phyloP scores from a whole-genome alignment of 2,329 filamentous ascomycete genomes.

The Alternaria solani region DNA sequence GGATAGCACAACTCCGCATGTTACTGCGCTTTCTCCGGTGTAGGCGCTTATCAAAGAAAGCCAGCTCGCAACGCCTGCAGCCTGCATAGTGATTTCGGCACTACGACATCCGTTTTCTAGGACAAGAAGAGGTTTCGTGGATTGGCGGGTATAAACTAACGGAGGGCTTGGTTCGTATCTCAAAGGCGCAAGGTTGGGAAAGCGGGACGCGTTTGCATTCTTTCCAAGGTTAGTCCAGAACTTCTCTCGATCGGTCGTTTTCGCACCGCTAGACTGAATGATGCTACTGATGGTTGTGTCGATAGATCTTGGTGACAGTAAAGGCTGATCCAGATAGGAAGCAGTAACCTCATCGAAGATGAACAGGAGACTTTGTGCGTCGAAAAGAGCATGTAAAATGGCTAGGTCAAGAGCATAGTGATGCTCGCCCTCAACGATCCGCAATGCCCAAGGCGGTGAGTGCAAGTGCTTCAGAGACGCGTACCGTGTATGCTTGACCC shows the following conservation, averaged over 20 bases:
- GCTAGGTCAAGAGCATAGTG: constrained; percentile 56
- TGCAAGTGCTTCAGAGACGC: constrained; percentile 58
- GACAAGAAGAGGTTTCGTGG: constrained; percentile 51
- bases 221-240: constrained; percentile 72
- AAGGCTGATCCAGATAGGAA: constrained; percentile 45
- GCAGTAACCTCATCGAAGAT: constrained; percentile 68
- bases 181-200: constrained; percentile 77
- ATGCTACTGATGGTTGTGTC: constrained; percentile 57
- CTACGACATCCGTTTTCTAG: constrained; percentile 66
- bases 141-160: constrained; percentile 49
- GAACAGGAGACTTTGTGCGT: constrained; percentile 74
- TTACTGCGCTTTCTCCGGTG: constrained; percentile 74
- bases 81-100: constrained; percentile 76
- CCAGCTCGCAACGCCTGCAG: constrained; percentile 80
- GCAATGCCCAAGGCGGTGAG: constrained; percentile 69
- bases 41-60: constrained; percentile 77
- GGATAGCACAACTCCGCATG: constrained; percentile 83
- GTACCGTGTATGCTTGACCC: constrained; percentile 30
- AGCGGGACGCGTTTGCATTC: constrained; percentile 69
- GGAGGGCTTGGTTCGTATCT: constrained; percentile 46
- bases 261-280: constrained; percentile 47
- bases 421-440: constrained; percentile 52
- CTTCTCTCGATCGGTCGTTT: constrained; percentile 42
- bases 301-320: constrained; percentile 46
- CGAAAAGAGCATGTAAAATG: constrained; percentile 85